Conservation (phyloP, 2,329 filamentous ascomycete genomes). For the Gliomastix tumulicola region DNA sequence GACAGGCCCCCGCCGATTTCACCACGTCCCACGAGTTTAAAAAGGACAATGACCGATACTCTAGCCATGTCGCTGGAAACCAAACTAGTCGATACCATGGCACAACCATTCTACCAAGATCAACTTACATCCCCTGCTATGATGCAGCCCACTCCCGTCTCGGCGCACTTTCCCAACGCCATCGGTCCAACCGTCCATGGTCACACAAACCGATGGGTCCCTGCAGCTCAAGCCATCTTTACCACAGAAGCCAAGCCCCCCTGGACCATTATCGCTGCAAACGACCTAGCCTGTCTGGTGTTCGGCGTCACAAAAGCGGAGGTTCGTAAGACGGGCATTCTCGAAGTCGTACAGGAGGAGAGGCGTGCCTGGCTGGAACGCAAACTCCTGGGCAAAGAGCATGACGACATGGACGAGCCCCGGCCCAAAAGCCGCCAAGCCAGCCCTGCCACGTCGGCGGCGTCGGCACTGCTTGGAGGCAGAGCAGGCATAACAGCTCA, state of each 20-base stretch:
- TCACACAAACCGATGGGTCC: conserved; percentile 84
- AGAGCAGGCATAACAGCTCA: conserved; percentile 75
- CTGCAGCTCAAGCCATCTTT: conserved; percentile 92
- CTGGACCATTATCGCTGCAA: conserved; percentile 94
- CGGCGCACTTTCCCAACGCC: conserved; percentile 35
- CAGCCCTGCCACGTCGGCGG: conserved; percentile 30
- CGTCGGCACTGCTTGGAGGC: conserved; percentile 58
- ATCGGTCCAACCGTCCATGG: conserved; percentile 64
- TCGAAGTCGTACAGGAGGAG: conserved; percentile 91
- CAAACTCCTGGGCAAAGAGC: conserved; percentile 58
- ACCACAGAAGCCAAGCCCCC: conserved; percentile 86
- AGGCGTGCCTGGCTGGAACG: conserved; percentile 82
- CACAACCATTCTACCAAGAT: conserved; percentile 64
- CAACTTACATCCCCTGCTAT: conserved; percentile 33
- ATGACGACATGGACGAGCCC: conserved; percentile 20
- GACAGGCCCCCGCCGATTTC: conserved; percentile 44
- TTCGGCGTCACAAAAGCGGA: conserved; percentile 98
- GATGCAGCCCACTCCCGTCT: conserved; percentile 26
- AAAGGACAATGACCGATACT: conserved; percentile 83
- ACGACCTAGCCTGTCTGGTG: conserved; percentile 93
- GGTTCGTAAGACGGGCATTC: conserved; percentile 86
- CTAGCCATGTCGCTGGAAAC: conserved; percentile 68
- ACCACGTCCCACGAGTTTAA: conserved; percentile 61
- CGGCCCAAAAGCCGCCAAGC: conserved; percentile 23
- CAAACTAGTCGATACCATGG: conserved; percentile 77